Evolutionary conservation across 2,329 filamentous ascomycete species (phyloP), one percentile per base, ranked within the genome.

Genomic region (Eurotiales sp.): DNA sequence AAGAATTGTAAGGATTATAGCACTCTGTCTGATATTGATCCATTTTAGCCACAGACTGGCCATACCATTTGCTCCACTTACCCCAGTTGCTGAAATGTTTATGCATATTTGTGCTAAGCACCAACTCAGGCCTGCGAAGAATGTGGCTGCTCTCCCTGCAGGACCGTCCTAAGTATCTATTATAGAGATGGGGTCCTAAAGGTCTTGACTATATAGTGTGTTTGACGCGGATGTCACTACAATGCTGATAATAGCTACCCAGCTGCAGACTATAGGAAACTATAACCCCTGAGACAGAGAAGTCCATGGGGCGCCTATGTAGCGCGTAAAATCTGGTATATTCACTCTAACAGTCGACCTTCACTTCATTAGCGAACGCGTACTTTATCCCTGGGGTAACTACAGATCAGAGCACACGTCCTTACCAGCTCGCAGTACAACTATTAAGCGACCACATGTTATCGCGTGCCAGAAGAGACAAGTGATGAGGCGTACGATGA

Each of bases 181-280:
- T n/a, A 42, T 42, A 3, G 40, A 42, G 3, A 42, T 42, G 8
- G 40, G 40, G 40, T 42, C 40, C 40, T 22, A 42, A 12, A 42
- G 40, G 4, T 23, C 19, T 17, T 42, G 3, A 10, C 40, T 22
- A 21, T 42, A 42, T 21, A 23, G 19, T 14, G 40, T 42, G 40
- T n/a, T 23, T 17, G 40, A 42, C 27, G 40, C 40, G 11, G 40
- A 42, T 27, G 40, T 42, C 11, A 42, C 40, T 4, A 42, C 40
- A 22, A 42, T 42, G 21, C 40, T 22, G 3, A 42, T 42, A 25
- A 42, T 17, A 11, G 40, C 21, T n/a, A 42, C 40, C 40, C 42
- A 45, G 42, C 42, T 45, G 23, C 42, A 45, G 21, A 45, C 27
- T n/a, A 45, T 15, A 21, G 42, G 42, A 17, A 45, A 45, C 42